phyloP scores from a whole-genome alignment of 208 protist genomes.

The Leishmania braziliensis region DNA sequence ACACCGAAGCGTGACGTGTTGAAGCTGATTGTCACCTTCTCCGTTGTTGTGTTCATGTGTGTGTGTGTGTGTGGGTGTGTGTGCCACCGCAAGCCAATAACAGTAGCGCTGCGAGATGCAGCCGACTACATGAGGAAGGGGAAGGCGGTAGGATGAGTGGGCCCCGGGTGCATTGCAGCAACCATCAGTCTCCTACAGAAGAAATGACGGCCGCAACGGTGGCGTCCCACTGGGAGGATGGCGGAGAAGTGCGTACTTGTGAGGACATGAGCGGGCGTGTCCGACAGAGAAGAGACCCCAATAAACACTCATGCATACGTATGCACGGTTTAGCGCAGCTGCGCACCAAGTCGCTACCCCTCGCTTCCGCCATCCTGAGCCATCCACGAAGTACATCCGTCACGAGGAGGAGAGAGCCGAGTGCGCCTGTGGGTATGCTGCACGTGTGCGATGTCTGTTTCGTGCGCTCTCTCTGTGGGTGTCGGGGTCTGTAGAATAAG shows the following conservation, averaged over 20 bases:
- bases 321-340: not conserved
- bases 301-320: not conserved
- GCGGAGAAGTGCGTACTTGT: not conserved
- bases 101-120: not conserved
- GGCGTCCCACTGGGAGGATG: not conserved
- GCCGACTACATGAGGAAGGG: not conserved
- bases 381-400: not conserved
- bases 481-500: not conserved
- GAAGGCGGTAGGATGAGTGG: not conserved
- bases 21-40: constrained; percentile 66
- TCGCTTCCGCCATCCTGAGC: not conserved
- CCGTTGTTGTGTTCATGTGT: constrained; percentile 18
- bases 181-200: not conserved
- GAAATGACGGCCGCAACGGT: not conserved
- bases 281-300: not conserved
- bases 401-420: not conserved
- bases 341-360: not conserved
- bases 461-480: not conserved
- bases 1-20: constrained; percentile 50
- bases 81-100: not conserved
- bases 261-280: not conserved
- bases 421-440: not conserved
- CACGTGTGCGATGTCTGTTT: not conserved
- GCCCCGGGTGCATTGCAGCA: not conserved
- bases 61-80: not conserved